Percentiles rank a stretch among this genome's conserved stretches.
phyloP scores from a whole-genome alignment of 768 basidiomycete species.

The Mycena rosella region DNA sequence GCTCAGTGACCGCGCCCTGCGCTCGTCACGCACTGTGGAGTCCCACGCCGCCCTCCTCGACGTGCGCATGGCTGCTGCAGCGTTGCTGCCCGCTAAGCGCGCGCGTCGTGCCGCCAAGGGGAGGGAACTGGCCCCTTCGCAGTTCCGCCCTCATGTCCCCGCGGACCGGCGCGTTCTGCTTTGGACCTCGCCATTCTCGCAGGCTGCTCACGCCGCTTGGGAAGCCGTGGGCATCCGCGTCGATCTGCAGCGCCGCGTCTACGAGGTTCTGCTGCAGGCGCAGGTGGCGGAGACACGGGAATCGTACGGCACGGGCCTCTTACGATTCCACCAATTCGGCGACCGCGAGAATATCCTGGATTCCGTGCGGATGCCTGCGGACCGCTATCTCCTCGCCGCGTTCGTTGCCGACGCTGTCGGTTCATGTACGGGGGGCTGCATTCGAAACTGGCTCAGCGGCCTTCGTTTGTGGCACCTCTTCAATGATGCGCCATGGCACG shows the following conservation, averaged over 20 bases:
- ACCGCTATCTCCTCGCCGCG: background rate
- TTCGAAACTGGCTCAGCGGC: too few species aligned
- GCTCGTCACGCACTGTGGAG: background rate
- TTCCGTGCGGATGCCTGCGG: background rate
- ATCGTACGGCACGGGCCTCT: background rate
- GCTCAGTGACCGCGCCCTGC: background rate
- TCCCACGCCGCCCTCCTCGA: background rate
- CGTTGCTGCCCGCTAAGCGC: background rate
- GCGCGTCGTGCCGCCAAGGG: background rate
- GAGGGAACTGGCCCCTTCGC: background rate
- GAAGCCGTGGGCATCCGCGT: too few species aligned
- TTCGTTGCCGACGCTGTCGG: background rate
- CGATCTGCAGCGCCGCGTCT: too few species aligned
- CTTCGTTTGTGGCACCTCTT: too few species aligned
- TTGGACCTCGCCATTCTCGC: background rate
- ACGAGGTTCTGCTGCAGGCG: background rate
- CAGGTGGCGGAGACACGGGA: background rate
- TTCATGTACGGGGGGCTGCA: too few species aligned
- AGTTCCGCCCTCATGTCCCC: background rate
- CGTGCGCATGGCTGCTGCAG: background rate
- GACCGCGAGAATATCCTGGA: background rate
- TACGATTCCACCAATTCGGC: background rate
- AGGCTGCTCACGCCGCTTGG: too few species aligned
- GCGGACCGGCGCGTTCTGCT: slow-evolving; percentile 6
- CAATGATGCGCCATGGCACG: background rate